These are phyloP conservation scores for Lepidium aucheri DNA, from an alignment of 345 rosid species.

Conservation along the genomic window DNA sequence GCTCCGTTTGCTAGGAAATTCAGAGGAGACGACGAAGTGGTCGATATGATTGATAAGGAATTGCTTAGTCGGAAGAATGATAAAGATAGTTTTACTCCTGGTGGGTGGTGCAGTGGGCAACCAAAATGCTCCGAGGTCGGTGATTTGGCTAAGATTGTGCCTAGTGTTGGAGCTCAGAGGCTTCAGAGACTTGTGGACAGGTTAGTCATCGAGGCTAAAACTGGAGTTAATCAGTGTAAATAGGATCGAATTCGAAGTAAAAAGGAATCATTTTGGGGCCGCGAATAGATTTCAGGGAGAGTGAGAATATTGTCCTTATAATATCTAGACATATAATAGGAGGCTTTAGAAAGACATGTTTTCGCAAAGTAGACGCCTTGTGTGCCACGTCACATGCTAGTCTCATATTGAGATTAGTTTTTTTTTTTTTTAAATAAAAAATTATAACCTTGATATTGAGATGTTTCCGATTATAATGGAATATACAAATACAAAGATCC, in stretches of 20 bases:
- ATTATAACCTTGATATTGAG: not conserved
- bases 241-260: constrained; percentile 28
- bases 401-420: not conserved
- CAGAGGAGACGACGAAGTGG: constrained; percentile 41
- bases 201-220: constrained; percentile 40
- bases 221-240: constrained; percentile 60
- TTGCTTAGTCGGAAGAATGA: constrained; percentile 47
- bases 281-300: not conserved
- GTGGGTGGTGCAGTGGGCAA: constrained; percentile 86
- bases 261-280: not conserved
- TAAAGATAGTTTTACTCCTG: constrained; percentile 66
- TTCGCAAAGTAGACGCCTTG: constrained; percentile 11
- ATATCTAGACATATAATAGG: constrained; percentile 16
- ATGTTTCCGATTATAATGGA: not conserved
- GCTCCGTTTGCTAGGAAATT: constrained; percentile 93
- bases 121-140: constrained; percentile 67
- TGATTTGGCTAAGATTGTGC: constrained; percentile 49
- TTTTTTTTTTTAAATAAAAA: not conserved
- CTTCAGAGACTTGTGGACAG: constrained; percentile 48
- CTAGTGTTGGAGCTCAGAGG: constrained; percentile 71
- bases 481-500: constrained; percentile 16
- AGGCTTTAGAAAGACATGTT: constrained; percentile 22
- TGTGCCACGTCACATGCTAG: constrained; percentile 11
- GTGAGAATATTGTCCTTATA: constrained; percentile 10
- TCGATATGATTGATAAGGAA: constrained; percentile 66